phyloP scores from a whole-genome alignment of 805 yeast genomes.

The Starmerella apis region DNA sequence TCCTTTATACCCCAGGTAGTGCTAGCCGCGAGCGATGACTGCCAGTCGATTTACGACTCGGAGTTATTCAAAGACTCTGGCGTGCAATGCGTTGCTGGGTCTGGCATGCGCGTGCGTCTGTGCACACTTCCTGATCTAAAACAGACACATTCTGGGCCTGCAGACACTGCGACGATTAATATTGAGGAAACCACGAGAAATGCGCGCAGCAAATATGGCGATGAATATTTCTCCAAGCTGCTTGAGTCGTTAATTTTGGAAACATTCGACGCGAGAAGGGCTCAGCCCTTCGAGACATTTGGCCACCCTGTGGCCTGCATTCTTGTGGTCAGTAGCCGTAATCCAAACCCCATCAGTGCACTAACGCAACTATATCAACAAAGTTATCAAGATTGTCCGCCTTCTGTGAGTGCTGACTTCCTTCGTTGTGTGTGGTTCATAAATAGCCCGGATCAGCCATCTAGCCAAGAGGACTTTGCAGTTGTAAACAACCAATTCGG shows the following conservation, averaged over 20 bases:
- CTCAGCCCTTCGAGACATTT: constrained; percentile 62
- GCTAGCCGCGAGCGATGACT: constrained; percentile 16
- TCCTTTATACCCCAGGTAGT: constrained; percentile 12
- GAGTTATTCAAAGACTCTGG: neutral
- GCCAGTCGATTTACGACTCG: constrained; percentile 7
- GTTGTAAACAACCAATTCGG: constrained; percentile 26
- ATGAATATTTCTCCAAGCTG: neutral
- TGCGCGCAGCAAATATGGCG: neutral
- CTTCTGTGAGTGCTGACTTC: constrained; percentile 23
- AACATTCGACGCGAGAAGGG: constrained; percentile 8
- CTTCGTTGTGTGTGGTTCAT: constrained; percentile 18
- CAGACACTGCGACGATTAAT: neutral
- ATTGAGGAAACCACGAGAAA: neutral
- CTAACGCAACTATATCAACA: constrained; percentile 44
- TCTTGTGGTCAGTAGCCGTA: constrained; percentile 50
- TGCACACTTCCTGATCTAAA: constrained; percentile 4
- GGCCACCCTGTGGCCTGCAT: constrained; percentile 77
- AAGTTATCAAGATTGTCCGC: constrained; percentile 32
- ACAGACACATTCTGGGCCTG: neutral
- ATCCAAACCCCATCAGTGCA: constrained; percentile 49
- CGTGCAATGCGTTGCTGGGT: neutral
- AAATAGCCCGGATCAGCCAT: neutral
- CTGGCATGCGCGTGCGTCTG: constrained; percentile 5
- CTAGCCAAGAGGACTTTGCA: constrained; percentile 12
- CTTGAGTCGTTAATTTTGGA: constrained; percentile 3